A percentile compares a stretch with the other conserved stretches of the same genome.
phyloP scores from a whole-genome alignment of 371 early-diverging fungal genomes.

The Rhizopus microsporus region DNA sequence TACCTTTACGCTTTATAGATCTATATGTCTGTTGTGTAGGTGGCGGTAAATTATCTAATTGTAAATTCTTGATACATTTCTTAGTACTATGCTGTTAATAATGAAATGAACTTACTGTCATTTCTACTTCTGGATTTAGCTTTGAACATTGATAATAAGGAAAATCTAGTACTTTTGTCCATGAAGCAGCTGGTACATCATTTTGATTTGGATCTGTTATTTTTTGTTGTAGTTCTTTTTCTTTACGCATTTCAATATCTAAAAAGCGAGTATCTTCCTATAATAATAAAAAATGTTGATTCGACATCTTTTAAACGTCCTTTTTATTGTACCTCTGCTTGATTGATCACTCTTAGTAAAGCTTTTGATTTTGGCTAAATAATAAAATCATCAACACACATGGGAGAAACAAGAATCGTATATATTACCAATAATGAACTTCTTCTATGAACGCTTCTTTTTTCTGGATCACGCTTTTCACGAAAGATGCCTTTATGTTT shows the following conservation, averaged over 20 bases:
- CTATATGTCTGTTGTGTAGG: conserved; percentile 30
- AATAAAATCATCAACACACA: too few relatives aligned
- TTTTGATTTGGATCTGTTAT: conserved; percentile 9
- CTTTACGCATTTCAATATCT: conserved; percentile 48
- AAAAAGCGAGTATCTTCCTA: conserved; percentile 48
- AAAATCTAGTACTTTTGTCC: conserved; percentile 35
- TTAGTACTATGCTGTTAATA: not conserved
- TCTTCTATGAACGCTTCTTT: conserved; percentile 38
- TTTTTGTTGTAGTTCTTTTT: conserved; percentile 39
- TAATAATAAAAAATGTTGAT: not conserved
- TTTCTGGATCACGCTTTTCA: conserved; percentile 37
- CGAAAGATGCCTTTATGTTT: conserved; percentile 9
- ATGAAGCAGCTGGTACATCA: conserved; percentile 40
- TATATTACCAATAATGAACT: conserved; percentile 41
- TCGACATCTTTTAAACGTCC: not conserved
- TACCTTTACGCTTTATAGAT: conserved; percentile 49
- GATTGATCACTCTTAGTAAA: conserved; percentile 40
- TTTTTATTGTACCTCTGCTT: conserved; percentile 34
- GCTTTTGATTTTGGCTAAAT: conserved; percentile 47
- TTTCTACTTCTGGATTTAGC: conserved; percentile 49
- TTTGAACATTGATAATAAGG: conserved; percentile 42
- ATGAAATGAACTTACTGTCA: conserved; percentile 33
- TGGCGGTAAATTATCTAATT: conserved; percentile 40
- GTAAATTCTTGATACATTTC: conserved; percentile 29
- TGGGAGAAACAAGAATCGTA: not conserved